Evolutionary conservation across 495 filamentous ascomycete species (phyloP), one percentile per base, ranked within the genome.

Genomic region (Hypoxylon lienhwacheense): DNA sequence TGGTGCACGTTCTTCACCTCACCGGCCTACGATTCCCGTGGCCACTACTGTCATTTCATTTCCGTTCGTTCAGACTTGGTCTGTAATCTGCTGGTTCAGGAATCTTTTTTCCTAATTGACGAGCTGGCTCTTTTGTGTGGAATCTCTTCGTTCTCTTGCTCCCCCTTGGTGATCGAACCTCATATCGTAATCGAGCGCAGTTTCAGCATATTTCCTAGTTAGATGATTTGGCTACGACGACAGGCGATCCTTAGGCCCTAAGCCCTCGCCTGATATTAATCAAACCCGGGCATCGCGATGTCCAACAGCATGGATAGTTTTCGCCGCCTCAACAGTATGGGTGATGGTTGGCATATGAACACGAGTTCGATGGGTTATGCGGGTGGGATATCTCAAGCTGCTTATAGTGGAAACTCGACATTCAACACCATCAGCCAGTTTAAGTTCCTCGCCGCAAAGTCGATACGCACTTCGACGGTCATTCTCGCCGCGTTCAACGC

Each of bases 401-500:
- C 68, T 25, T 66, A 40, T 43, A 60, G 28, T 21, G 48, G 43
- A 41, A 77, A 68, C 59, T 58, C 58, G 21, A 64, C 63, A 12
- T 53, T 66, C 15, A 46, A 55, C 28, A 53, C 76, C 35, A 64
- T 70, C 54, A 74, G 73, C 55, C 61, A 73, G 17, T 61, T 76
- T 53, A 65, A 65, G 32, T 75, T 76, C 51, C 63, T 68, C 8
- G 67, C 73, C 48, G 72, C 71, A 47, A 74, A 62, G 49, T 77
- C 74, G 24, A 72, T 77, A 63, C 66, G 75, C 40, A 75, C 70
- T 6, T 76, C 73, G 25, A 76, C 73, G 28, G 74, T 77, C 45
- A 75, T 77, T 28, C 68, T 78, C 24, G 71, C 75, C 36, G 56
- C 64, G 22, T 76, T 78, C 61, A 78, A 78, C 57, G 71, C 71